These are phyloP conservation scores for Mycocalia duriaeana DNA, from an alignment of 1,284 basidiomycete species.

Conservation along the genomic window DNA sequence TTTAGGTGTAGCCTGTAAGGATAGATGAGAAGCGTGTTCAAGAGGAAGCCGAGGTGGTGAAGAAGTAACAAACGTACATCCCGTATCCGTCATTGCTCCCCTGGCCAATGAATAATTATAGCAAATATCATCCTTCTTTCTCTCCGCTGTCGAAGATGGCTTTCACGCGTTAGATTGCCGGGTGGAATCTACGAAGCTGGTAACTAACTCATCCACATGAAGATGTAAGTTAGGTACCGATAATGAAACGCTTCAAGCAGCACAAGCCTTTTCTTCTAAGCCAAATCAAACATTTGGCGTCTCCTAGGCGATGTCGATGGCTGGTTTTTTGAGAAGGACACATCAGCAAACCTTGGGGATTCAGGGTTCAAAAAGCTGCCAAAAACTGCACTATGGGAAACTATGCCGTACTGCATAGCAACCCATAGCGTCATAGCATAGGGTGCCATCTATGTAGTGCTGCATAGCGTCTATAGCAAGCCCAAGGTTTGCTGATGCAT, in stretches of 20 bases:
- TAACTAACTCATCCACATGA: background rate
- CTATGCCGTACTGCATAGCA: too few species aligned
- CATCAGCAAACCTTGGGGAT: too few species aligned
- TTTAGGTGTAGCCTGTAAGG: conserved; percentile 43
- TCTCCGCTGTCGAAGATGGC: conserved; percentile 49
- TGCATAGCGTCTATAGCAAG: too few species aligned
- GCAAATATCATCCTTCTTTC: conserved; percentile 44
- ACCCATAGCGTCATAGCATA: too few species aligned
- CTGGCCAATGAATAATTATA: conserved; percentile 58
- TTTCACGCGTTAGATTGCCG: conserved; percentile 48
- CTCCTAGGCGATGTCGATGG: conserved; percentile 58
- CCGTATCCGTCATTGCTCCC: conserved; percentile 65
- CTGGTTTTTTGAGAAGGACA: conserved; percentile 67
- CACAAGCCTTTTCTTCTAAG: conserved; percentile 46
- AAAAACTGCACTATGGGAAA: too few species aligned
- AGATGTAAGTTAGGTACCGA: conserved; percentile 28
- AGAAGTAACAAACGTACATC: too few species aligned
- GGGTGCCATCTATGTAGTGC: too few species aligned
- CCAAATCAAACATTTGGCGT: conserved; percentile 47
- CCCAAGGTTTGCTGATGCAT: too few species aligned
- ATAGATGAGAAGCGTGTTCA: background rate
- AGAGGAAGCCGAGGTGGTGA: conserved; percentile 5
- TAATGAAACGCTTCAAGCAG: conserved; percentile 65
- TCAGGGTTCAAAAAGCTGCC: too few species aligned
- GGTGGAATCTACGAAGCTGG: conserved; percentile 49